phyloP scores from a whole-genome alignment of 805 yeast genomes.

The Metschnikowia koreensis region DNA sequence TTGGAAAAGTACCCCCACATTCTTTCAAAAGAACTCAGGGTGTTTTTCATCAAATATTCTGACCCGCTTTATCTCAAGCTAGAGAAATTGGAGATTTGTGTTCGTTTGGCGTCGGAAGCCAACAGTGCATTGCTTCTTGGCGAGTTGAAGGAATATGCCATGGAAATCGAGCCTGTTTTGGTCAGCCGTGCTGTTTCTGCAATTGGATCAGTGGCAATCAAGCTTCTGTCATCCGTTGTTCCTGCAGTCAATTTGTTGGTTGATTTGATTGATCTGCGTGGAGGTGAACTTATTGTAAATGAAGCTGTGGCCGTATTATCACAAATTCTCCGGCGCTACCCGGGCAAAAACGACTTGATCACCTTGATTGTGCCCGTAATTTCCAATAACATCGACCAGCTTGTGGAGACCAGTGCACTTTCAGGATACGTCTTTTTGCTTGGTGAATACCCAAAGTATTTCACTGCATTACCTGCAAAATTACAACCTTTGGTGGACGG shows the following conservation, averaged over 20 bases:
- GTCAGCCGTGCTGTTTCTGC: constrained; percentile 65
- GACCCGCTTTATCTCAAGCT: constrained; percentile 77
- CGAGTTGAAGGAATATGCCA: constrained; percentile 75
- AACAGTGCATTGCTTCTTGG: constrained; percentile 60
- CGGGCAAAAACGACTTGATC: constrained; percentile 47
- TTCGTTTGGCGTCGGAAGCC: constrained; percentile 60
- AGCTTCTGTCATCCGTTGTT: constrained; percentile 50
- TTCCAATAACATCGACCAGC: constrained; percentile 45
- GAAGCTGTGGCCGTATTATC: constrained; percentile 62
- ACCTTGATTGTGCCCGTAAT: constrained; percentile 56
- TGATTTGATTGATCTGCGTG: constrained; percentile 58
- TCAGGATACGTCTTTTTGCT: constrained; percentile 66
- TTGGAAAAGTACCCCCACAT: constrained; percentile 84
- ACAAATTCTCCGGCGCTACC: constrained; percentile 65
- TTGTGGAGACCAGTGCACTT: constrained; percentile 50
- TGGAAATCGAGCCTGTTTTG: constrained; percentile 81
- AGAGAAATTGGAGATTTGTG: constrained; percentile 73
- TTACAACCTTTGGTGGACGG: constrained; percentile 46
- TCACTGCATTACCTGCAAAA: constrained; percentile 50
- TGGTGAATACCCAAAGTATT: constrained; percentile 67
- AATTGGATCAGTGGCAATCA: constrained; percentile 70
- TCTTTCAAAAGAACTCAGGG: constrained; percentile 75
- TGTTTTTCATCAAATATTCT: constrained; percentile 84
- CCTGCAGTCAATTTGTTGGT: constrained; percentile 61
- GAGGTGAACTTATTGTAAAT: constrained; percentile 57